Evolutionary conservation across 2,329 filamentous ascomycete species (phyloP), one percentile per base, ranked within the genome.

Genomic region (Clarireedia paspali): DNA sequence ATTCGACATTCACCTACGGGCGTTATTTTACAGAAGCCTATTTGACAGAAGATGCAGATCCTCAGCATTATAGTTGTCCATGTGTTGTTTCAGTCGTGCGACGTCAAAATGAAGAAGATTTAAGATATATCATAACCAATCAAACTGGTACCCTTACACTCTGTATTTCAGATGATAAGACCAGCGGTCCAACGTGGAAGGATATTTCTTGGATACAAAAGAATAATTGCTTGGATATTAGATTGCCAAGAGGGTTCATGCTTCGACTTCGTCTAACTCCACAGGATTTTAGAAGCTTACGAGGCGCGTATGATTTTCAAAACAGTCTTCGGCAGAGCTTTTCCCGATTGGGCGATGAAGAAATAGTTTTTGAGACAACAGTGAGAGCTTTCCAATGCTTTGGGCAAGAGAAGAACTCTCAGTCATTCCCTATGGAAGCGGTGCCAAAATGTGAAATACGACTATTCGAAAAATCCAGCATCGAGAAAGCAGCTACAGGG

Each of bases 281-380:
- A 64, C 75, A 80, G n/a, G 89, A 95, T 67, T 95, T 88, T 73
- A 82, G 85, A 59, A 84, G 81, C 60, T 72, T 95, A 10, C 91
- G 86, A 82, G 87, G 83, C 63, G 89, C 95, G 70, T 89, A 91
- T 62, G 89, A 95, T 58, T 92, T 95, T 68, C 89, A 87, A 26
- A 81, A 80, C 61, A 89, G 88, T 64, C 82, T 92, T 2, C 86
- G 91, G 66, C 77, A 79, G 26, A 88, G 83, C 51, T 75, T 95
- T 44, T 82, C 83, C 38, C 82, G 84, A 6, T 80, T 83, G 42
- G 76, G 77, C 30, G 87, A 89, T 52, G 91, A 96, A 71, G 76
- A 75, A 2, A 71, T 87, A 55, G 76, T 87, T 2, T 90, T 89
- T 67, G 82, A 85, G 64, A 79, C 82, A 6, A 84, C 81, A 1